Conservation (phyloP, 345 rosid species). For the Viola odorata region DNA sequence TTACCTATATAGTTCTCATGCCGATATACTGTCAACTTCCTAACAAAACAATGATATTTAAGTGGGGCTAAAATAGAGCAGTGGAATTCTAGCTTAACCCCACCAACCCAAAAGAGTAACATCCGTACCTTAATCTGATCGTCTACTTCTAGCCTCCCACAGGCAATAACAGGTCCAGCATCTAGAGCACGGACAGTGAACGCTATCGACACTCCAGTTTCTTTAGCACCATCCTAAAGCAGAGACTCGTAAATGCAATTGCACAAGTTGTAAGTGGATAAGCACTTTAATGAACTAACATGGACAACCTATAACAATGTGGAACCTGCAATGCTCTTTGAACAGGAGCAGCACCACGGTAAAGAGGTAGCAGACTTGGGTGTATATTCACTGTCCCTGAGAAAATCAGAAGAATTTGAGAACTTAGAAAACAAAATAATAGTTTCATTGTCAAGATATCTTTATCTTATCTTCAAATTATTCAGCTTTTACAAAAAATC, state of each 20-base stretch:
- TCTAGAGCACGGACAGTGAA: slow-evolving; percentile 79
- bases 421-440: neutral
- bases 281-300: neutral
- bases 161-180: slow-evolving; percentile 89
- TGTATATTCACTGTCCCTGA: slow-evolving; percentile 94
- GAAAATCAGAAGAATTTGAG: slow-evolving; percentile 1
- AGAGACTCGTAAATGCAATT: slow-evolving; percentile 18
- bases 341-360: slow-evolving; percentile 97
- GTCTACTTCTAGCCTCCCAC: slow-evolving; percentile 50
- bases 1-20: too few relatives aligned
- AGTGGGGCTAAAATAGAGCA: too few relatives aligned
- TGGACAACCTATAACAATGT: slow-evolving; percentile 5
- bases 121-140: slow-evolving; percentile 68
- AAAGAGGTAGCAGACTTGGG: slow-evolving; percentile 79
- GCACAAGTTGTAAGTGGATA: too few relatives aligned
- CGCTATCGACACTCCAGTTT: slow-evolving; percentile 91
- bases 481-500: neutral
- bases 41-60: too few relatives aligned
- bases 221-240: slow-evolving; percentile 73
- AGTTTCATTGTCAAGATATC: neutral
- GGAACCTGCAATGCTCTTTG: slow-evolving; percentile 83
- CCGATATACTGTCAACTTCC: too few relatives aligned
- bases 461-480: neutral
- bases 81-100: too few relatives aligned
- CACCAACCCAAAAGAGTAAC: neutral